Conservation (phyloP, 495 filamentous ascomycete genomes). For the Trichoderma asperelloides region DNA sequence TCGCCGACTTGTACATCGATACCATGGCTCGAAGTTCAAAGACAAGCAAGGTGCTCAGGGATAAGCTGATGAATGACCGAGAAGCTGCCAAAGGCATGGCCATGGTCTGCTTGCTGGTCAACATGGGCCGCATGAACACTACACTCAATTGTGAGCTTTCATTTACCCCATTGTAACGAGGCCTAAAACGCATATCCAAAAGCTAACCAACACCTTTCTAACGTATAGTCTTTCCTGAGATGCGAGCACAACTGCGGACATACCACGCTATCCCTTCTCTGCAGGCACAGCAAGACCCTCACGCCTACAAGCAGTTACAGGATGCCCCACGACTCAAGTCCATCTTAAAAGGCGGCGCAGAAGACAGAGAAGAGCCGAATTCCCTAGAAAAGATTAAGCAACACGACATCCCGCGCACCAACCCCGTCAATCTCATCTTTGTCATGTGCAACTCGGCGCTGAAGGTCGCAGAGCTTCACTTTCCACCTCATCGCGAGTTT, state of each 20-base stretch:
- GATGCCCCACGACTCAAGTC: constrained; percentile 94
- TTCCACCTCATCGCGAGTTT: constrained; percentile 78
- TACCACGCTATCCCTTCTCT: constrained; percentile 97
- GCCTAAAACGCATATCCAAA: background rate
- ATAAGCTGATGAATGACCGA: constrained; percentile 90
- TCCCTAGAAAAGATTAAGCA: constrained; percentile 75
- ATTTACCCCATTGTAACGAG: background rate
- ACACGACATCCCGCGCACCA: constrained; percentile 66
- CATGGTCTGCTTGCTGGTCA: constrained; percentile 96
- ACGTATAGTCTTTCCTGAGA: constrained; percentile 86
- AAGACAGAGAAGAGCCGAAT: constrained; percentile 81
- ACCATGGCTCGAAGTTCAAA: constrained; percentile 98
- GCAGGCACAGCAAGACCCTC: constrained; percentile 88
- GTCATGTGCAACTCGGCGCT: constrained; percentile 84
- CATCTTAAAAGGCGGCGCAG: constrained; percentile 92
- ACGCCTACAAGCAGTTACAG: constrained; percentile 95
- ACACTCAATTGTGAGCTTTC: constrained; percentile 78
- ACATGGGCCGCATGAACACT: constrained; percentile 97
- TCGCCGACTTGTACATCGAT: constrained; percentile 95
- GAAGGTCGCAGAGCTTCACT: constrained; percentile 88
- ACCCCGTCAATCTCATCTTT: constrained; percentile 95
- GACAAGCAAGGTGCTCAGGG: constrained; percentile 94
- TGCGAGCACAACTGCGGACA: constrained; percentile 95
- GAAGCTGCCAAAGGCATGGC: constrained; percentile 94
- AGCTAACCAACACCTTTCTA: constrained; percentile 23